These are phyloP conservation scores for Globisporangium abappressorium DNA, from an alignment of 352 stramenopile genomes.

Conservation along the genomic window DNA sequence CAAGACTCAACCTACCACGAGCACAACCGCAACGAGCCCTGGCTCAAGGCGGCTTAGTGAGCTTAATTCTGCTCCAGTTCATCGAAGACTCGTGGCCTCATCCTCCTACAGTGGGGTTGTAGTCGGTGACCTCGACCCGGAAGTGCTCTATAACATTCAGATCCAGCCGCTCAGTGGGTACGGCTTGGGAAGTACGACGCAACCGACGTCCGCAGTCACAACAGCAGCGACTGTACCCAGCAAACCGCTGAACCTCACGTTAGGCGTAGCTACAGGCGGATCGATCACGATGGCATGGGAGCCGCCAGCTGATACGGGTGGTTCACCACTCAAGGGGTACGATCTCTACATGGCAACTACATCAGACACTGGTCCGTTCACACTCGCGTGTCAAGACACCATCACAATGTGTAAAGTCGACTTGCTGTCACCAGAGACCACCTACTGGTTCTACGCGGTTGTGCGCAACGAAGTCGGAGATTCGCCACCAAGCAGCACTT, in stretches of 20 bases:
- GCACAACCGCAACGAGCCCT: not conserved
- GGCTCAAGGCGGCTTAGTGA: constrained; percentile 14
- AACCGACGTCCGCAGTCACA: constrained; percentile 26
- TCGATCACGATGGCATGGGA: constrained; percentile 39
- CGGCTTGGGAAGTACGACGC: constrained; percentile 26
- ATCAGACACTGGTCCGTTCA: constrained; percentile 18
- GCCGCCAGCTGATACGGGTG: constrained; percentile 38
- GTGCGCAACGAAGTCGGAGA: constrained; percentile 35
- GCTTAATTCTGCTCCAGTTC: not conserved
- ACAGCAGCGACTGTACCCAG: constrained; percentile 29
- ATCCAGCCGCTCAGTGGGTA: constrained; percentile 36
- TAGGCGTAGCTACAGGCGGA: constrained; percentile 29
- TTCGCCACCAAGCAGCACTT: constrained; percentile 22
- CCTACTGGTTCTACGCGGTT: constrained; percentile 43
- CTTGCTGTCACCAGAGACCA: constrained; percentile 23
- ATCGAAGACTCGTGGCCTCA: constrained; percentile 14
- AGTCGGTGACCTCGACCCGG: constrained; percentile 44
- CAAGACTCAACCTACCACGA: not conserved
- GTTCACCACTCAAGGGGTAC: constrained; percentile 37
- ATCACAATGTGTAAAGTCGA: constrained; percentile 27
- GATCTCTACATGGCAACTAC: constrained; percentile 26
- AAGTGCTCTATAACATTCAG: constrained; percentile 51
- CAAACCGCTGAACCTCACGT: constrained; percentile 21
- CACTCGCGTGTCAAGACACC: constrained; percentile 21
- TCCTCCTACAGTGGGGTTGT: constrained; percentile 17